Evolutionary conservation across 164 flowering plant genomes (phyloP), one percentile per base, ranked within the genome.

Genomic region (Litsea cubeba): DNA sequence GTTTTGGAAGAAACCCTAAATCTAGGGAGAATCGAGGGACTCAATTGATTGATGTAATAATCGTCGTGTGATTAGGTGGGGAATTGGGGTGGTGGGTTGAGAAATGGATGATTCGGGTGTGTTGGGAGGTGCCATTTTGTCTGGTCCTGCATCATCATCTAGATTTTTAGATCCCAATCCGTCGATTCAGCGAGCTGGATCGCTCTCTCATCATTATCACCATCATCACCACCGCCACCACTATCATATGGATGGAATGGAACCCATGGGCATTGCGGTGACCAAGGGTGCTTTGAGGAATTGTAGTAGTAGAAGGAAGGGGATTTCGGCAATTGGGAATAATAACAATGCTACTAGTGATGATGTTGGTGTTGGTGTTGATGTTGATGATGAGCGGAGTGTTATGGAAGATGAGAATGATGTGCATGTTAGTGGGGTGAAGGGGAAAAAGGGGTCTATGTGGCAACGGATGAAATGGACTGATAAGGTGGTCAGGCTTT

Each of bases 401-500:
- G 69, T 68, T 49, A 60, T 11, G 23, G 73, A 75, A 62, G 73
- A 70, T 49, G 84, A 83, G 26, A 77, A 69, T 74, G 80, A 77
- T 50, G 82, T 78, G 24, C 73, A 76, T 30, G 69, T 60, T 12
- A 54, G 70, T 71, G 81, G 74, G 24, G 73, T 3, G 3, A 84
- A 81, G 75, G 83, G 83, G 12, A 83, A 82, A 73, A 85, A 82
- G 75, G 85, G 78, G 2, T 77, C 85, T 24, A 83, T 76, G 1
- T 89, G 93, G 93, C 90, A 85, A 63, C 82, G 93, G 67, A 86
- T 89, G 93, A 89, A 85, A 75, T 89, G 93, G 93, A 86, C 86
- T 0, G 91, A 88, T 75, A 71, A 75, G 46, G 74, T 83, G 62
- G 85, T 89, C 23, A 76, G 87, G 82, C 90, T 88, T 81, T 79